Evolutionary conservation across 148 eudicot species (phyloP).

Genomic region (Chenopodium album): DNA sequence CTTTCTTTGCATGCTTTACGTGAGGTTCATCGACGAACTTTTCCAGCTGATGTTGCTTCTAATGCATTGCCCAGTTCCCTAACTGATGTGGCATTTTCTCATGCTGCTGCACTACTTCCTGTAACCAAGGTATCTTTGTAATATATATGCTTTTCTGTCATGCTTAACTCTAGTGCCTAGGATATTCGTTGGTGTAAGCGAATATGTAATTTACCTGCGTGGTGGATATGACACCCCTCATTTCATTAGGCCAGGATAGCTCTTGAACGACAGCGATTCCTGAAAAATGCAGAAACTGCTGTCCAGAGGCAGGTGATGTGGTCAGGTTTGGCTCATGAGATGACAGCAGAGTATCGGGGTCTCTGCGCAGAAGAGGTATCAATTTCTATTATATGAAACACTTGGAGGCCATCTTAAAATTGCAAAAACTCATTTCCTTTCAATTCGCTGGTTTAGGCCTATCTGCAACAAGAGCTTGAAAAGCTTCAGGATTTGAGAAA

Average conservation of each 20-base stretch:
- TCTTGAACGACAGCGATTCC: slow-evolving; percentile 82
- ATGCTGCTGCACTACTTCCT: slow-evolving; percentile 97
- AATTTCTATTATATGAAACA: too few species aligned
- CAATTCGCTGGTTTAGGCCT: slow-evolving; percentile 56
- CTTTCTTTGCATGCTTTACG: slow-evolving; percentile 97
- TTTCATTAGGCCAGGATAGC: slow-evolving; percentile 83
- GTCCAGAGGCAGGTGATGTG: slow-evolving; percentile 96
- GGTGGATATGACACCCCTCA: slow-evolving; percentile 11
- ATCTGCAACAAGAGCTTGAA: slow-evolving; percentile 96
- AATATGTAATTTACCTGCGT: neutral
- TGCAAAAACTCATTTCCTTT: neutral
- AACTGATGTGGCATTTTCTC: slow-evolving; percentile 98
- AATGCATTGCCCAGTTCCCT: slow-evolving; percentile 90
- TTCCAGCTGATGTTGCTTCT: slow-evolving; percentile 88
- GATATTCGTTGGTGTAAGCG: neutral
- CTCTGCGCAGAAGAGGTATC: slow-evolving; percentile 99
- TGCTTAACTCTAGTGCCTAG: neutral
- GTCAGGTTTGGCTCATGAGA: slow-evolving; percentile 98
- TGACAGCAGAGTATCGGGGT: slow-evolving; percentile 98
- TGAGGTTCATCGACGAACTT: slow-evolving; percentile 92
- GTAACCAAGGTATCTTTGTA: slow-evolving; percentile 74
- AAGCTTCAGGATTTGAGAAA: slow-evolving; percentile 90
- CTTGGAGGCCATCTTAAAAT: neutral
- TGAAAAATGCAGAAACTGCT: slow-evolving; percentile 89
- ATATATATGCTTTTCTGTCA: neutral